These are phyloP conservation scores for Pseudoturritis turrita DNA, from an alignment of 345 rosid species.

Conservation along the genomic window DNA sequence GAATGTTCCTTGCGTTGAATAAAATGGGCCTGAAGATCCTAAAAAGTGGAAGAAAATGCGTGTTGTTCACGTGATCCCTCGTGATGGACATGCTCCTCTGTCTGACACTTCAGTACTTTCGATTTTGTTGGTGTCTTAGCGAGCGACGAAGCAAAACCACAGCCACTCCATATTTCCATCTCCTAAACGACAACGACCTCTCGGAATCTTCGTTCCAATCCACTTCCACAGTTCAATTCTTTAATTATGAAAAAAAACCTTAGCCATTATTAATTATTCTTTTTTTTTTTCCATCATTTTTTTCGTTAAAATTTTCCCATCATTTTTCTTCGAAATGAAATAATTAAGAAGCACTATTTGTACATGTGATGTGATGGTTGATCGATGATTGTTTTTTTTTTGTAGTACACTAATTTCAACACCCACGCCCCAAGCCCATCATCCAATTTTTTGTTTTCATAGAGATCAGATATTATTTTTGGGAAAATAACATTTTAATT, in stretches of 20 bases:
- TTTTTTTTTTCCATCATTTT: neutral
- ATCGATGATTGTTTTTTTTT: too few relatives aligned
- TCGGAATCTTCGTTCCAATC: constrained; percentile 10
- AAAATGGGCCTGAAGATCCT: constrained; percentile 19
- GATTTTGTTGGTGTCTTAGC: constrained; percentile 5
- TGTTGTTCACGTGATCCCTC: constrained; percentile 42
- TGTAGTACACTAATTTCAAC: neutral
- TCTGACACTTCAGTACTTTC: constrained; percentile 22
- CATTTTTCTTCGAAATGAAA: neutral
- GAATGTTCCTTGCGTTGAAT: too few relatives aligned
- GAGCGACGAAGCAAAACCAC: constrained; percentile 36
- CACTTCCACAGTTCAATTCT: constrained; percentile 1
- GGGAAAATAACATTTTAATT: too few relatives aligned
- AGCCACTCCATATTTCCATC: constrained; percentile 32
- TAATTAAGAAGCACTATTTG: neutral
- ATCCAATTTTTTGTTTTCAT: neutral
- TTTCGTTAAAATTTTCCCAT: neutral
- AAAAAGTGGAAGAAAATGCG: constrained; percentile 19
- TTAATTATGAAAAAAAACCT: neutral
- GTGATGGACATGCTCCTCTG: constrained; percentile 54
- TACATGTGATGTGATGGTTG: neutral
- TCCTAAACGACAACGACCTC: constrained; percentile 29
- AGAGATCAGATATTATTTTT: neutral
- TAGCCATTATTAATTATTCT: neutral
- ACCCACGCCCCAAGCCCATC: neutral